Percentiles rank a stretch among this genome's conserved stretches.
Evolutionary conservation across 2,329 filamentous ascomycete genomes (phyloP).

Genomic region (Botrytis sinoallii): DNA sequence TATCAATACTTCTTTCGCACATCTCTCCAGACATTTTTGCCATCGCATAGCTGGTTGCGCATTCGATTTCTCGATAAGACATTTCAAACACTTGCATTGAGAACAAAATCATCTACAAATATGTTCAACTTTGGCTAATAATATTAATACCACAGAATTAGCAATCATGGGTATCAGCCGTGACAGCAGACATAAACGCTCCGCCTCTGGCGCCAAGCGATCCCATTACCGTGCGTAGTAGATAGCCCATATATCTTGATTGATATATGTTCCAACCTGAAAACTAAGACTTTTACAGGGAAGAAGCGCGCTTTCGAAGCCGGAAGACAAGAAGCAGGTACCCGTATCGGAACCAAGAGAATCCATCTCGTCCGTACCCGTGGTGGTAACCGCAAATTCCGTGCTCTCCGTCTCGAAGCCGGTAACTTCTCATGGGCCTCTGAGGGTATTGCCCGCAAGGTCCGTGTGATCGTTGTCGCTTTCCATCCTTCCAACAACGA

Average conservation of each 20-base stretch:
- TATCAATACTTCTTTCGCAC: conserved; percentile 11
- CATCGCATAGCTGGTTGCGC: conserved; percentile 10
- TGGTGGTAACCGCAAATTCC: conserved; percentile 99
- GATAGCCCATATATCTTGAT: conserved; percentile 62
- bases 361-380: conserved; percentile 96
- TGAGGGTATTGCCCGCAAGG: conserved; percentile 97
- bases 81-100: not conserved
- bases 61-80: conserved; percentile 1
- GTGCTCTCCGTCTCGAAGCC: conserved; percentile 94
- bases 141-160: conserved; percentile 52
- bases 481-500: conserved; percentile 99
- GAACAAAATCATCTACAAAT: not conserved
- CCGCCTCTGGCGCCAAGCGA: conserved; percentile 97
- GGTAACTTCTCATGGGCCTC: conserved; percentile 99
- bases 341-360: conserved; percentile 96
- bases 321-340: conserved; percentile 98
- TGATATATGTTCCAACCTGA: conserved; percentile 71
- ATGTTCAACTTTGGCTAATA: conserved; percentile 29
- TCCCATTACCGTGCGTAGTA: conserved; percentile 79
- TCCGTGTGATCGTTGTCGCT: conserved; percentile 95
- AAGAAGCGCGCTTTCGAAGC: conserved; percentile 99
- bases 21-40: not conserved
- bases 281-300: conserved; percentile 57
- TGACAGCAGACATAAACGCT: conserved; percentile 99
- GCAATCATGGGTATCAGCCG: conserved; percentile 99